Conservation (phyloP, 345 rosid genomes). For the Boechera stricta region DNA sequence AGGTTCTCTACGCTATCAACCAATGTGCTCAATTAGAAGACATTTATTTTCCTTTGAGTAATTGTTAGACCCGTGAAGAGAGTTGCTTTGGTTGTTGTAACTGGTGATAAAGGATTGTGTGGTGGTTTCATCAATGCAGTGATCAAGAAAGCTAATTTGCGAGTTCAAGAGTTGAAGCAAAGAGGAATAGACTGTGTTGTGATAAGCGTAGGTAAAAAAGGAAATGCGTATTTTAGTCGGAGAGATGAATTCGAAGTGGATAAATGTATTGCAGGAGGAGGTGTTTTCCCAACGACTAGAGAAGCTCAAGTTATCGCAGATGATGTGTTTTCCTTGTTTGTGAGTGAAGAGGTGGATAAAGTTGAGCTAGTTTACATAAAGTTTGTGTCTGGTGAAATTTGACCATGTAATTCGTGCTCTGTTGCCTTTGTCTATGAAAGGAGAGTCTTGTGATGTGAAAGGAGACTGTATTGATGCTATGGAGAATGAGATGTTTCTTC, state of each 20-base stretch:
- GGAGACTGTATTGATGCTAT: constrained; percentile 74
- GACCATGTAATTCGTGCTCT: constrained; percentile 74
- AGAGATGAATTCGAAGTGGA: constrained; percentile 56
- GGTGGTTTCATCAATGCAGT: constrained; percentile 83
- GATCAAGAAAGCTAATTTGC: constrained; percentile 58
- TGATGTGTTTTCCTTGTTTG: constrained; percentile 73
- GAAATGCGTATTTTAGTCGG: constrained; percentile 70
- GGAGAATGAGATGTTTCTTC: constrained; percentile 76
- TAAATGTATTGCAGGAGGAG: constrained; percentile 58
- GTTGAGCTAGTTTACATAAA: constrained; percentile 78
- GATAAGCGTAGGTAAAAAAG: constrained; percentile 83
- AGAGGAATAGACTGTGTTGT: constrained; percentile 66
- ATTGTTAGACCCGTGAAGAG: constrained; percentile 69
- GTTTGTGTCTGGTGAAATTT: constrained; percentile 82
- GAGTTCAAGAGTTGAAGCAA: constrained; percentile 62
- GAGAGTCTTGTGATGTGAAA: constrained; percentile 63
- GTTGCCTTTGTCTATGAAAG: constrained; percentile 64
- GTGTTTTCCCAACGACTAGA: constrained; percentile 65
- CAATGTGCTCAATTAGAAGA: constrained; percentile 61
- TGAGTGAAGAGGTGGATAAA: constrained; percentile 83
- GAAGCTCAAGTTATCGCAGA: constrained; percentile 89
- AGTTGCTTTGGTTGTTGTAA: constrained; percentile 51
- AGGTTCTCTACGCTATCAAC: constrained; percentile 57
- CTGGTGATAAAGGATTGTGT: constrained; percentile 79
- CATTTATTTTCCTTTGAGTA: constrained; percentile 70